Evolutionary conservation across 2,329 filamentous ascomycete genomes (phyloP).

Genomic region (Colletotrichum melonis): DNA sequence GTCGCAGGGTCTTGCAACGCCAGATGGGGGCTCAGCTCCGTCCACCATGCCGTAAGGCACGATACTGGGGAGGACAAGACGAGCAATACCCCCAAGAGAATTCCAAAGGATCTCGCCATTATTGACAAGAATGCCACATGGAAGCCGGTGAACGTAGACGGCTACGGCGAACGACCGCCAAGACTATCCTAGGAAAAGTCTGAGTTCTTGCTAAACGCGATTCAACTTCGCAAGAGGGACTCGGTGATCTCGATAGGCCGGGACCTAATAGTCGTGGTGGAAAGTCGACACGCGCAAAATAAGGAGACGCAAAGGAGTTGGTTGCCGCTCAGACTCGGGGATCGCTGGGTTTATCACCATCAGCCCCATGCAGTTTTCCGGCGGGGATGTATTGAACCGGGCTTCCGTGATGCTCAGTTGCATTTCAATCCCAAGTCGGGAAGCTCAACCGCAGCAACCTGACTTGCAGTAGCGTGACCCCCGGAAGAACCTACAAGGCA

Average conservation of each 20-base stretch:
- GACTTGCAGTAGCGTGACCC: constrained; percentile 10
- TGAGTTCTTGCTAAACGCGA: neutral
- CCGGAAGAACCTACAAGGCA: neutral
- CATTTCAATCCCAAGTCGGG: neutral
- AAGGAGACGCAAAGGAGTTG: neutral
- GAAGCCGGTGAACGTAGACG: neutral
- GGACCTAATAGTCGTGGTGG: constrained; percentile 2
- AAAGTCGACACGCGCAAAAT: neutral
- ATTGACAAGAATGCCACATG: neutral
- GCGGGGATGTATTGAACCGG: constrained; percentile 5
- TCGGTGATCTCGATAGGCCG: neutral
- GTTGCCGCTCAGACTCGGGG: neutral
- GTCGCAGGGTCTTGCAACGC: constrained; percentile 50
- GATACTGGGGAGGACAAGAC: constrained; percentile 38
- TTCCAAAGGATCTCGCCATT: neutral
- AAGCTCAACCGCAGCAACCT: neutral
- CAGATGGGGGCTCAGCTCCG: constrained; percentile 45
- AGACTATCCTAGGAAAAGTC: neutral
- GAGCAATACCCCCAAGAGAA: constrained; percentile 3
- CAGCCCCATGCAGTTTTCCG: neutral
- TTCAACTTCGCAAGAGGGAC: neutral
- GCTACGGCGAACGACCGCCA: neutral
- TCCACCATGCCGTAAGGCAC: constrained; percentile 50
- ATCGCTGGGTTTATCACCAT: constrained; percentile 22
- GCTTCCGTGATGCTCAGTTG: neutral